Evolutionary conservation across 1,284 basidiomycete genomes (phyloP), one percentile per base, ranked within the genome.

Genomic region (Termitomyces sp.): DNA sequence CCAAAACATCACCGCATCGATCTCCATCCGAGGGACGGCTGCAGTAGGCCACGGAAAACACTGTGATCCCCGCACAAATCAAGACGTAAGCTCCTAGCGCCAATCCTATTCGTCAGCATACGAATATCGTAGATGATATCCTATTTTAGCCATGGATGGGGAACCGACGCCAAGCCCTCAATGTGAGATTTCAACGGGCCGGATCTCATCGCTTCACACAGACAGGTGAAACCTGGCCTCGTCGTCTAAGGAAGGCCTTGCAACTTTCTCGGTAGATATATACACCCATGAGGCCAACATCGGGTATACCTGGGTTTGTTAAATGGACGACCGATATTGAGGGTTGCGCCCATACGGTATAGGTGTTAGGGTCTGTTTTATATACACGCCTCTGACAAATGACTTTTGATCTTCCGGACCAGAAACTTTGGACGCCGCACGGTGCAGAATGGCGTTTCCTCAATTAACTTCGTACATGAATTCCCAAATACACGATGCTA

Each of bases 391-490:
- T 26, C 8, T 43, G 50, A 31, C 46, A 54, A 52, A 50, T 19
- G 7, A 56, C 28, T 34, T 40, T 8, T 9, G 21, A 33, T 33
- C n/a, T 26, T 21, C n/a, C 6, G 10, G 26, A 24, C 10, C 38
- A 30, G 24, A 15, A 30, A 13, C 39, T 5, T 19, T 31, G 49
- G 4, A 21, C 13, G 21, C 24, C 17, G 12, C n/a, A 19, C 19
- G 15, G 38, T 15, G 21, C 45, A 38, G 13, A 46, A 66, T 68
- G 66, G 60, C 66, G n/a, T 63, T 66, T 54, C 56, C 66, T 52
- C 63, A 62, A 46, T 56, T 66, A 39, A 53, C 65, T 36, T 63
- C 61, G 41, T 62, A 60, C 45, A 62, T 60, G 58, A 67, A 64
- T 57, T 62, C 61, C 41, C 57, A 62, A 31, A 46, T 61, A 38